Evolutionary conservation across 306 rosid genomes (phyloP), one percentile per base, ranked within the genome.

Genomic region (Ormosia emarginata): DNA sequence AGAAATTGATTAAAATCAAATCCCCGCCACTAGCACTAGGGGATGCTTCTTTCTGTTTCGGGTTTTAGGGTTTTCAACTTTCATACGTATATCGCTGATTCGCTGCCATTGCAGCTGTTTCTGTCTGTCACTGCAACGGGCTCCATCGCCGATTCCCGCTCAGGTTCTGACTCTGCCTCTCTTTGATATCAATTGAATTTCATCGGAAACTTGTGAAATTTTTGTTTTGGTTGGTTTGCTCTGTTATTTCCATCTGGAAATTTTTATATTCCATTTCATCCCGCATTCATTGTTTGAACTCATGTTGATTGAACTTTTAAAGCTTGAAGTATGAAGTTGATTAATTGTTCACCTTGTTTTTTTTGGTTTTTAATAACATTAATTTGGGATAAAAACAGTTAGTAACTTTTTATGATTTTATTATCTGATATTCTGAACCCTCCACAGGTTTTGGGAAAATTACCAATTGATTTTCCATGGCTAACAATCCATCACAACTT

Each of bases 401-500:
- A 11, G 2, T 13, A 33, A 55, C 29, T 41, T 39, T 61, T 8
- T 24, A 71, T 9, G 13, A 39, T 59, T 80, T 81, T 39, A 5
- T 15, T 39, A 10, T 41, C 52, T 77, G 24, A 59, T 43, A 15
- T 24, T 36, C 30, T 75, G 46, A 55, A 46, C 36, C 40, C 73
- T 78, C 30, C 37, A n/a, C 75, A 68, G 85, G 39, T 44, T 79
- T 61, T 63, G 52, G 73, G 62, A 43, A 53, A 53, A 34, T 29
- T 67, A n/a, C 46, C 74, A 1, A 6, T 72, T 58, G 14, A 71
- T 34, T 68, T 65, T 24, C 81, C 79, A 94, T 91, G 97, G 97
- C 98, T 53, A 92, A 79, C 81, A 94, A 93, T 85, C 98, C 98
- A 4, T 94, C 98, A 2, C 98, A 94, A 95, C 93, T 94, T 18